These are phyloP conservation scores for sunflower (Helianthus annuus) DNA, from an alignment of 129 eudicot species.

Conservation along the genomic window HanXRQr2.0-SUNRISE NC_035438.2:135284841-135285340, in stretches of 20 bases:
- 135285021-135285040: not conserved
- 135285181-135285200: not conserved
- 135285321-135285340: too few species aligned
- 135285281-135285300: too few species aligned
- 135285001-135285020: slow-evolving; percentile 3
- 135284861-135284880: not conserved
- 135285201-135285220: not conserved
- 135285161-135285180: not conserved
- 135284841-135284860: not conserved
- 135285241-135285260: too few species aligned
- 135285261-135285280: too few species aligned
- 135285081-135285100: not conserved
- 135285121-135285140: not conserved
- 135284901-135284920: not conserved
- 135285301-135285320: too few species aligned
- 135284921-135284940: not conserved
- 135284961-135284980: not conserved
- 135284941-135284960: not conserved
- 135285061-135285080: not conserved
- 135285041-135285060: not conserved
- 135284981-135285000: not conserved
- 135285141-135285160: not conserved
- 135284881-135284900: not conserved
- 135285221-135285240: not conserved
- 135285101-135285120: not conserved